A percentile compares a stretch with the other conserved stretches of the same genome.
Evolutionary conservation across 148 eudicot genomes (phyloP).

Genomic region (Polygonum maritimum): DNA sequence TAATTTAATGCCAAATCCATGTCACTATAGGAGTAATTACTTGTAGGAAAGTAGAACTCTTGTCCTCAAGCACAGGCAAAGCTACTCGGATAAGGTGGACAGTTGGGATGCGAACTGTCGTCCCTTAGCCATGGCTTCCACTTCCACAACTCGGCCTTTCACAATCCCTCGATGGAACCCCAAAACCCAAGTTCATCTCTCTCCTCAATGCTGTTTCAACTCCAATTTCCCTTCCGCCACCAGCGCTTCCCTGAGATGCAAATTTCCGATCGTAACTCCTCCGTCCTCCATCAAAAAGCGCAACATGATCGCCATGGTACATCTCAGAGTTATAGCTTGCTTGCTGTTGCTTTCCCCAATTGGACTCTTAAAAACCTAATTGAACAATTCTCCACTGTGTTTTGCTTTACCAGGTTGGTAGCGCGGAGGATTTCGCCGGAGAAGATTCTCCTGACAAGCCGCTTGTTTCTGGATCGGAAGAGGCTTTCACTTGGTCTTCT

Average conservation of each 20-base stretch:
- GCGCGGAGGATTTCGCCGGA: conserved; percentile 28
- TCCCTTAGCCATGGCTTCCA: conserved; percentile 6
- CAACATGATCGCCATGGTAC: not conserved
- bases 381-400: not conserved
- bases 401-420: conserved; percentile 5
- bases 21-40: too few relatives aligned
- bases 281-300: not conserved
- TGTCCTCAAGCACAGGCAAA: too few relatives aligned
- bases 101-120: not conserved
- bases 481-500: conserved; percentile 73
- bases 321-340: not conserved
- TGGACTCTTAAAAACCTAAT: not conserved
- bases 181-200: conserved; percentile 17
- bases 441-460: conserved; percentile 27
- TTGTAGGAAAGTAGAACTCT: too few relatives aligned
- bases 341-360: not conserved
- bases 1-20: conserved; percentile 30
- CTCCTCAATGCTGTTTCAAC: conserved; percentile 12
- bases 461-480: conserved; percentile 28
- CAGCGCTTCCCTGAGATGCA: conserved; percentile 5
- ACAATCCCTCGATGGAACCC: conserved; percentile 17
- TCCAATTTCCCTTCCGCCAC: conserved; percentile 16
- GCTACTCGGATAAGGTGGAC: too few relatives aligned
- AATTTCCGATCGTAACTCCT: conserved; percentile 8
- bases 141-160: not conserved